These are phyloP conservation scores for Ceraceosorus bombacis DNA, from an alignment of 1,284 basidiomycete species.

Conservation along the genomic window DNA sequence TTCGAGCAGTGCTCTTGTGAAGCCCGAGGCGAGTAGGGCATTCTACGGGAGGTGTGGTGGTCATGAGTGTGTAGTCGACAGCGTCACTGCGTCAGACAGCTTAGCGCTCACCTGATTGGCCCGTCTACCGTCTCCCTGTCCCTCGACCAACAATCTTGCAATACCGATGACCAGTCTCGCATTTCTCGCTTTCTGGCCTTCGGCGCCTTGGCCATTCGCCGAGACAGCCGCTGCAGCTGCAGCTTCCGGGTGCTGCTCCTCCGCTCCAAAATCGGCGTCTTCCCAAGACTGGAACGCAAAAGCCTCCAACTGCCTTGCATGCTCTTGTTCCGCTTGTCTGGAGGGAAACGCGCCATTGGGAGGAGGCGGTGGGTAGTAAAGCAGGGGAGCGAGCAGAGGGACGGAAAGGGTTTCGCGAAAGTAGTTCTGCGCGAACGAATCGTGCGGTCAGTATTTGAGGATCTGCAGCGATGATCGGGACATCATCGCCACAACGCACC, in stretches of 20 bases:
- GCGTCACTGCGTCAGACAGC: not conserved
- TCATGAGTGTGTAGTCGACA: not conserved
- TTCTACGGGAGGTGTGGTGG: conserved; percentile 27
- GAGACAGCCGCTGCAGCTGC: not conserved
- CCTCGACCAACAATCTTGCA: conserved; percentile 58
- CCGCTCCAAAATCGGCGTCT: not conserved
- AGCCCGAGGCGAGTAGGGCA: conserved; percentile 57
- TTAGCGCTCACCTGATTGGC: conserved; percentile 50
- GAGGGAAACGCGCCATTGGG: conserved; percentile 52
- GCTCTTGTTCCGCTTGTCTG: conserved; percentile 53
- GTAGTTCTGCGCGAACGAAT: conserved; percentile 64
- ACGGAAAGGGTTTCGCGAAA: conserved; percentile 87
- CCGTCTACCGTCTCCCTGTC: conserved; percentile 51
- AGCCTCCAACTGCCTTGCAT: conserved; percentile 61
- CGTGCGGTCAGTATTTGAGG: not conserved
- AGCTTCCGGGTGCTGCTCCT: conserved; percentile 1
- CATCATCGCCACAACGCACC: conserved; percentile 51
- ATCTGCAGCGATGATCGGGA: not conserved
- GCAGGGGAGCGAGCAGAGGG: conserved; percentile 67
- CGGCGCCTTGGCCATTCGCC: conserved; percentile 1
- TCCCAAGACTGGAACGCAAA: conserved; percentile 92
- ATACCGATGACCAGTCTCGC: conserved; percentile 70
- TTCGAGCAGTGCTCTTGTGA: conserved; percentile 77
- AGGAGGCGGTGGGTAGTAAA: conserved; percentile 70
- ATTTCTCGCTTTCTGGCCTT: conserved; percentile 69